phyloP scores from a whole-genome alignment of 345 rosid species.

The Crucihimalaya himalaica region DNA sequence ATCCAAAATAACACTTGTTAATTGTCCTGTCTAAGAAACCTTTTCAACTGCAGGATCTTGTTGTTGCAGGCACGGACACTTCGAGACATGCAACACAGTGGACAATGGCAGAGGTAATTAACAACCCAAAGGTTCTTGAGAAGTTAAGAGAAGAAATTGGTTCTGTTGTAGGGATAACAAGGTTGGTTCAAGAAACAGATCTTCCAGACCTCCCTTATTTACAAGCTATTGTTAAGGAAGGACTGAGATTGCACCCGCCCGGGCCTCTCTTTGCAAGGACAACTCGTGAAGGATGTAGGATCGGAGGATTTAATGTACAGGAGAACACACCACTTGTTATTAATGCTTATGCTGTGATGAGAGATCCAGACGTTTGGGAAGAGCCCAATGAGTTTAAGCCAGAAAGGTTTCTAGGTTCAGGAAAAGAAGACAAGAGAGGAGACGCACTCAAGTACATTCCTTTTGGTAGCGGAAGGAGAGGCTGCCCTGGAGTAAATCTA shows the following conservation, averaged over 20 bases:
- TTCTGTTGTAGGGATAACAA: constrained; percentile 42
- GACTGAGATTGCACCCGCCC: constrained; percentile 63
- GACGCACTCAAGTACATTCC: constrained; percentile 51
- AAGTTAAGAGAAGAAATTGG: constrained; percentile 59
- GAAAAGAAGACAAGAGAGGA: constrained; percentile 43
- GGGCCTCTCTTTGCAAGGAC: constrained; percentile 56
- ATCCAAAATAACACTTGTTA: not conserved
- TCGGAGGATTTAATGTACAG: constrained; percentile 51
- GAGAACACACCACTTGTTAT: constrained; percentile 54
- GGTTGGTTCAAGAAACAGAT: constrained; percentile 59
- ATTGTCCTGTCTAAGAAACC: not conserved
- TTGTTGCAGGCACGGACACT: not conserved
- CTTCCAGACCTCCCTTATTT: constrained; percentile 55
- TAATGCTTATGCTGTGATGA: constrained; percentile 57
- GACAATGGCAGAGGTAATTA: constrained; percentile 55
- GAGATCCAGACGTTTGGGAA: constrained; percentile 61
- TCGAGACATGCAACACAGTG: constrained; percentile 39
- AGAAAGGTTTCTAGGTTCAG: constrained; percentile 47
- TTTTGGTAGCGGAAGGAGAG: constrained; percentile 66
- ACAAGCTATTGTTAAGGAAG: constrained; percentile 63
- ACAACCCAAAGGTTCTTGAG: constrained; percentile 47
- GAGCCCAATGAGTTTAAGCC: constrained; percentile 56
- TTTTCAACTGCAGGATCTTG: constrained; percentile 3
- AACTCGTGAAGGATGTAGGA: constrained; percentile 41
- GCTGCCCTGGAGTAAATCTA: constrained; percentile 14